Evolutionary conservation across 495 filamentous ascomycete genomes (phyloP).

Genomic region (Penicillium waksmanii): DNA sequence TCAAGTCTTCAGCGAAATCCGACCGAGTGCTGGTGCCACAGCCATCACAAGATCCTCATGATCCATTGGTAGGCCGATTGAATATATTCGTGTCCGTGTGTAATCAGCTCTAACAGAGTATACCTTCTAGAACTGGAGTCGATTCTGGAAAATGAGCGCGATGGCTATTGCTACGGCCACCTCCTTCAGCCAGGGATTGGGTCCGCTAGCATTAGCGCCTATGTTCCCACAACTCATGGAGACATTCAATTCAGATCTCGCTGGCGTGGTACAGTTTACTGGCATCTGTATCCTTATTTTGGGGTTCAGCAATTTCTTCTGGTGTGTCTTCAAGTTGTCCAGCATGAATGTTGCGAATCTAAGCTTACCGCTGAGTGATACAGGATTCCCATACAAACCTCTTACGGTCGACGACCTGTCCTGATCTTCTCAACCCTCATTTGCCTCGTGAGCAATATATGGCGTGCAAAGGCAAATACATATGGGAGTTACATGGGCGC

Average conservation of each 20-base stretch:
- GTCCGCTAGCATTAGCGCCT: slow-evolving; percentile 61
- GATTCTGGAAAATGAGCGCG: slow-evolving; percentile 45
- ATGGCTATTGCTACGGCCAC: slow-evolving; percentile 52
- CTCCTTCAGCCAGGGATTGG: slow-evolving; percentile 61
- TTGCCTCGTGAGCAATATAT: slow-evolving; percentile 59
- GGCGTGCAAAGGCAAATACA: slow-evolving; percentile 59
- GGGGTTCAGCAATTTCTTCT: slow-evolving; percentile 67
- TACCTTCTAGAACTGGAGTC: slow-evolving; percentile 43
- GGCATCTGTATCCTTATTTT: slow-evolving; percentile 66
- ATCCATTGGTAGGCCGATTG: slow-evolving; percentile 39
- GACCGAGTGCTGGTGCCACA: slow-evolving; percentile 57
- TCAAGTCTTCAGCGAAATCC: slow-evolving; percentile 48
- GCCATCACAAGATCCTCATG: slow-evolving; percentile 50
- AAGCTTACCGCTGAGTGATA: background rate
- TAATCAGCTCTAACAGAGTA: background rate
- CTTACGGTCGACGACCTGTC: slow-evolving; percentile 61
- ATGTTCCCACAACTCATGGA: slow-evolving; percentile 60
- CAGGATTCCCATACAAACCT: slow-evolving; percentile 61
- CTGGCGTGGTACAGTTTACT: slow-evolving; percentile 53
- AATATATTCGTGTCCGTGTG: background rate
- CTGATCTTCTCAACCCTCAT: slow-evolving; percentile 59
- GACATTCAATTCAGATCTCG: slow-evolving; percentile 57
- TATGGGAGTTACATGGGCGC: slow-evolving; percentile 66
- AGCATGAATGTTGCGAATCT: background rate
- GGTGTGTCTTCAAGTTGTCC: slow-evolving; percentile 36